A percentile compares a stretch with the other conserved stretches of the same genome.
phyloP scores from a whole-genome alignment of 331 rosid genomes.

The Malus hybrid region DNA sequence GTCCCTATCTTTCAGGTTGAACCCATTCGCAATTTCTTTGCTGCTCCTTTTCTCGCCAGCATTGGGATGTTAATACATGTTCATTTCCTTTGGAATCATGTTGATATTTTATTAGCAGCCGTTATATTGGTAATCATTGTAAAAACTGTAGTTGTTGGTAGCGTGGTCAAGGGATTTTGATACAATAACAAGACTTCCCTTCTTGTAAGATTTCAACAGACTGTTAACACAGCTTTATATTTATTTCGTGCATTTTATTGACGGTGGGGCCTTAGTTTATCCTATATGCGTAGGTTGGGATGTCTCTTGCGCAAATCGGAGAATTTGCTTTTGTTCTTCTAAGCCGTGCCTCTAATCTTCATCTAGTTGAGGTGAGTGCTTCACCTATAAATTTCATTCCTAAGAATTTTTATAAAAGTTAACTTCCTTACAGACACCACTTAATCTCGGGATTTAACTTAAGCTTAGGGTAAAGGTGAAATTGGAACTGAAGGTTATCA shows the following conservation, averaged over 20 bases:
- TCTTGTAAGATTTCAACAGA: constrained; percentile 60
- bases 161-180: constrained; percentile 89
- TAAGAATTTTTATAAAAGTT: background rate
- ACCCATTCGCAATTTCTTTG: constrained; percentile 86
- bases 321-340: constrained; percentile 96
- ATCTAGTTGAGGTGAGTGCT: constrained; percentile 80
- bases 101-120: constrained; percentile 87
- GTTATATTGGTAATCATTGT: constrained; percentile 81
- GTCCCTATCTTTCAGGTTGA: constrained; percentile 55
- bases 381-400: background rate
- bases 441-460: background rate
- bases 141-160: constrained; percentile 68
- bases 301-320: constrained; percentile 93
- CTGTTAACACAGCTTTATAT: constrained; percentile 9
- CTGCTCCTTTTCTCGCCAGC: constrained; percentile 93
- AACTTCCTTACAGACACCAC: background rate
- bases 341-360: constrained; percentile 96
- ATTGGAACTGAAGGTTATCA: background rate
- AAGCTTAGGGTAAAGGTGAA: background rate
- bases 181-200: constrained; percentile 77
- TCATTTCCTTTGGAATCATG: constrained; percentile 92
- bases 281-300: constrained; percentile 80
- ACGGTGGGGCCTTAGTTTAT: constrained; percentile 47
- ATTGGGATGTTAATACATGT: constrained; percentile 96
- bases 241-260: constrained; percentile 34